Base-by-base conservation (phyloP, 768 basidiomycete genomes). In the Boletus rex-veris region DNA sequence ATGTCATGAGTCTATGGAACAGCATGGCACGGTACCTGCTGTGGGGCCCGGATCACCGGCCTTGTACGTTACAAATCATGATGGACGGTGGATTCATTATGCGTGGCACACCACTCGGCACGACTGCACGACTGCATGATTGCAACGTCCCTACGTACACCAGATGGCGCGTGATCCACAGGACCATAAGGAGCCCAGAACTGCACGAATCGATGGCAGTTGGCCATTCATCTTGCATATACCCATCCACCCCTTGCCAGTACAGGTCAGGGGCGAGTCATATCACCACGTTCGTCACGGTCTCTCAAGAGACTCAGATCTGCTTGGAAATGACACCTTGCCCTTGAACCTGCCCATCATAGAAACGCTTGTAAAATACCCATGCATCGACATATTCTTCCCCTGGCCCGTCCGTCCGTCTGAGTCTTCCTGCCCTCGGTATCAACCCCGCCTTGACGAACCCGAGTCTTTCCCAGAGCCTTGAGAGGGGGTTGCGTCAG, bases 301-400 rank as follows among this genome's bases (percentile, higher is more conserved):
- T 8, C 28, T 28, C 5, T 51, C 35, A 44, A 3, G 36, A 15
- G 35, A 21, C 14, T 3, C 18, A 16, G 28, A 28, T 7, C 7
- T 28, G 7, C 10, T 6, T 9, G 7, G 28, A 7, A 14, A 18
- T 24, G 33, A 1, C 43, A 1, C 28, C 2, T 28, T 28, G 7
- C 43, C 31, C 38, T 36, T 15, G 10, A 16, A 62, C 35, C 15
- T 58, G 52, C 3, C 24, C 40, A 4, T 78, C 75, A 5, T 75
- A 74, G 65, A 92, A 93, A 56, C 79, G 82, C 74, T 88, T 92
- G 74, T 90, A 92, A 63, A 90, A 79, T 15, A 97, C 81, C 72
- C 84, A 83, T 1, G 94, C 92, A 65, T 97, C 93, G 8, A 94
- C 85, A 60, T 84, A 95, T 66, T 95, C 92, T 64, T 96, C 94